Percentiles rank a stretch among this genome's conserved stretches.
phyloP scores from a whole-genome alignment of 192 early-diverging fungal genomes.

The Coemansia sp. region DNA sequence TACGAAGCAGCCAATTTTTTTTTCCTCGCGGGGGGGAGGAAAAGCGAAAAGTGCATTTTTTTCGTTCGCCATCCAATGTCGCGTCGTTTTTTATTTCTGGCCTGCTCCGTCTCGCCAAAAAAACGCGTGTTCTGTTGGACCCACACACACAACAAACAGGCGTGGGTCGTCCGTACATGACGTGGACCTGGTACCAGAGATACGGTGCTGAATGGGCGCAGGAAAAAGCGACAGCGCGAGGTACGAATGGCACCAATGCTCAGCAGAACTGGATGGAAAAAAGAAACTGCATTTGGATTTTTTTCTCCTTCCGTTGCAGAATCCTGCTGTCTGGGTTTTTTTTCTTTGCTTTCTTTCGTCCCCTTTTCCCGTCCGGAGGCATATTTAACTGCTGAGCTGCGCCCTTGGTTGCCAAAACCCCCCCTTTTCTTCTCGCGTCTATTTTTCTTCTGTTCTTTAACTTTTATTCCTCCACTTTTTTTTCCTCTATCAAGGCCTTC shows the following conservation, averaged over 20 bases:
- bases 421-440: conserved; percentile 18
- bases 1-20: conserved; percentile 4
- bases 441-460: conserved; percentile 29
- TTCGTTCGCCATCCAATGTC: background rate
- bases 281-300: conserved; percentile 5
- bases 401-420: conserved; percentile 17
- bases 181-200: background rate
- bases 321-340: conserved; percentile 7
- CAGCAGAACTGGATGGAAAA: conserved; percentile 1
- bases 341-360: background rate
- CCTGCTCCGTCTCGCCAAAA: background rate
- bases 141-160: background rate
- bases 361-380: conserved; percentile 15
- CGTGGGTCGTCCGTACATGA: background rate
- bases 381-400: conserved; percentile 41
- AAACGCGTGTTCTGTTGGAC: conserved; percentile 1
- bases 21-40: background rate
- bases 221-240: background rate
- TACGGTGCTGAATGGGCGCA: background rate
- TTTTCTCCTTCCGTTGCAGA: conserved; percentile 1
- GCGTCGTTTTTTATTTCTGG: background rate
- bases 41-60: conserved; percentile 1
- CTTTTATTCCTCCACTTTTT: conserved; percentile 29
- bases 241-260: background rate
- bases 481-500: conserved; percentile 12